Evolutionary conservation across 2,329 filamentous ascomycete genomes (phyloP).

Genomic region (Balansia obtecta): DNA sequence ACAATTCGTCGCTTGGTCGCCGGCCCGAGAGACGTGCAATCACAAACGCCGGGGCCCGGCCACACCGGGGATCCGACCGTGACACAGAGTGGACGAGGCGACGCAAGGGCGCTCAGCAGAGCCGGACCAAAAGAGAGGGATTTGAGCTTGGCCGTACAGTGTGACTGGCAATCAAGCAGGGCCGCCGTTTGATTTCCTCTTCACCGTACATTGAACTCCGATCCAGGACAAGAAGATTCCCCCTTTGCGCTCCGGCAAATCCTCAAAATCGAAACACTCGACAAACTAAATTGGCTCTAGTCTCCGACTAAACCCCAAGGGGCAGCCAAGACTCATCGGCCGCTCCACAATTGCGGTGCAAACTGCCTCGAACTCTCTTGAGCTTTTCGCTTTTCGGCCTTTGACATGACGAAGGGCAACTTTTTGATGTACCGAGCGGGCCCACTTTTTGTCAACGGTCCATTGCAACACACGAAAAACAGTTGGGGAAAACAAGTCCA

Average conservation of each 20-base stretch:
- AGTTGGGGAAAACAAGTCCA: not conserved
- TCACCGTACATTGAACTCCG: not conserved
- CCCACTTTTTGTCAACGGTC: not conserved
- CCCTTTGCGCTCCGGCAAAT: not conserved
- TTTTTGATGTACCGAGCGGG: not conserved
- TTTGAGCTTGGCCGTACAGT: not conserved
- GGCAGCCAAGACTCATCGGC: conserved; percentile 10
- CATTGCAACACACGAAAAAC: not conserved
- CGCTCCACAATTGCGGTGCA: not conserved
- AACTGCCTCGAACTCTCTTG: not conserved
- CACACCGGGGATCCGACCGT: not conserved
- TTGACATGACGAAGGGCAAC: not conserved
- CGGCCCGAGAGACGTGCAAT: conserved; percentile 1
- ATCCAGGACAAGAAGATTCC: not conserved
- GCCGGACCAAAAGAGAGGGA: not conserved
- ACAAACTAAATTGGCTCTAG: not conserved
- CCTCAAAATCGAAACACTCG: not conserved
- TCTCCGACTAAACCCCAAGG: conserved; percentile 8
- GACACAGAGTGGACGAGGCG: not conserved
- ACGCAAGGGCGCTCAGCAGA: not conserved
- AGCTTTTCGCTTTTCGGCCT: not conserved
- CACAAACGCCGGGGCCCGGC: not conserved
- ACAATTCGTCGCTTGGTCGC: not conserved
- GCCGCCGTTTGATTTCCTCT: not conserved
- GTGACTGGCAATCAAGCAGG: not conserved